Evolutionary conservation across 192 early-diverging fungal genomes (phyloP), one percentile per base, ranked within the genome.

Genomic region (Mortierella claussenii): DNA sequence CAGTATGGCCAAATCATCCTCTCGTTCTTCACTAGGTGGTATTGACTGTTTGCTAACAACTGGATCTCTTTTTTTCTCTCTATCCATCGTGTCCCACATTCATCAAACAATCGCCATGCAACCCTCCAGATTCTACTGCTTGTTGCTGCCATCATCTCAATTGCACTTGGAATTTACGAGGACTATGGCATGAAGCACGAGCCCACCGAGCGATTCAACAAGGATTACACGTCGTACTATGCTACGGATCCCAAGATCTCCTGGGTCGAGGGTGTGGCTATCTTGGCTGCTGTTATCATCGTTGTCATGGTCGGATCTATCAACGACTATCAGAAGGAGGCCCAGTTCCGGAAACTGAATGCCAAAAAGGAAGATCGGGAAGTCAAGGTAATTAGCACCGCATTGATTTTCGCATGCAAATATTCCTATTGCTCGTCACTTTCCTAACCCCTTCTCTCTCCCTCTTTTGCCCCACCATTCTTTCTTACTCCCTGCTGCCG

Each of bases 251-350:
- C 88, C 21, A 85, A 88, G 63, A 85, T 92, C 30, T 85, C 90
- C 46, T 95, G 94, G 94, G 90, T 95, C 21, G 94, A 94, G 61
- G 94, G 94, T 24, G 91, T 92, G 30, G 92, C 92, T 8, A 95
- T 94, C 50, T 83, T 95, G 51, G 86, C 91, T 0, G 92, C 94
- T 21, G 86, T 95, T 40, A 40, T 90, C 9, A 88, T 95, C n/a
- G 93, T 95, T 8, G 86, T 94, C 12, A 59, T 89, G 13, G 91
- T 92, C 28, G 90, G 91, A 10, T 89, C 89, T 57, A 69, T 93
- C 56, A 95, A 95, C 57, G 93, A 95, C 79, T 94, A 83, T 49
- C 92, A 94, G 57, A 95, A 95, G 80, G 93, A 94, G 73, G 84
- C 85, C 44, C 94, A 95, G 80, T 95, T 95, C 80, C 86, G 87